Evolutionary conservation across 164 flowering plant genomes (phyloP), one percentile per base, ranked within the genome.

Genomic region (Macadamia tetraphylla): DNA sequence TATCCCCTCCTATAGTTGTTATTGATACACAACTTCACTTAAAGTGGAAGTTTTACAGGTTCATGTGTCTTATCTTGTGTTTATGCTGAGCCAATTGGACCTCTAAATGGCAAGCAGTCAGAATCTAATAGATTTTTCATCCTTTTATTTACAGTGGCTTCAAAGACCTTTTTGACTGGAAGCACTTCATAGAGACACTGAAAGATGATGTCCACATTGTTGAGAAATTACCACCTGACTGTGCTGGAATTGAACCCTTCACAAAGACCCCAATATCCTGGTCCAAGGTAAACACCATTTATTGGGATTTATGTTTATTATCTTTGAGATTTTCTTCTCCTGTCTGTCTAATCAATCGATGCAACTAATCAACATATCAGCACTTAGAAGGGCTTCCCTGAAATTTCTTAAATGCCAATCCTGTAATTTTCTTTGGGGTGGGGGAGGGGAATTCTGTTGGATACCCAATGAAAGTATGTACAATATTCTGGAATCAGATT

Each of bases 161-260:
- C 71, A 95, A 95, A 77, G 98, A 95, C 81, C 81, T 95, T 57
- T 95, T 95, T 80, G 86, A 92, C 63, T 95, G 99, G 99, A 70
- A 80, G 55, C 87, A 92, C 80, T 95, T 95, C 78, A 91, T 95
- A n/a, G 87, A 91, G 67, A 82, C 87, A 11, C 82, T 95, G 60
- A 81, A 91, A 77, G 88, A 85, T 73, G 98, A 88, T 63, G 62
- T 95, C 69, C 92, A 86, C 71, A 81, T 92, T 63, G 90, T 95
- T 67, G 97, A 92, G 81, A 68, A 70, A 63, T 75, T 95, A 68
- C 99, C 98, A 32, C 74, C 83, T 56, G 83, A 70, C 58, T 85
- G 77, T 83, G 83, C 89, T 49, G 86, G 59, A 52, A 61, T 81
- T 65, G 93, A 87, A 67, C 96, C 96, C 64, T 87, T 92, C 75